Conservation (phyloP, 2,329 filamentous ascomycete species). For the Chrysoporthe cubensis region DNA sequence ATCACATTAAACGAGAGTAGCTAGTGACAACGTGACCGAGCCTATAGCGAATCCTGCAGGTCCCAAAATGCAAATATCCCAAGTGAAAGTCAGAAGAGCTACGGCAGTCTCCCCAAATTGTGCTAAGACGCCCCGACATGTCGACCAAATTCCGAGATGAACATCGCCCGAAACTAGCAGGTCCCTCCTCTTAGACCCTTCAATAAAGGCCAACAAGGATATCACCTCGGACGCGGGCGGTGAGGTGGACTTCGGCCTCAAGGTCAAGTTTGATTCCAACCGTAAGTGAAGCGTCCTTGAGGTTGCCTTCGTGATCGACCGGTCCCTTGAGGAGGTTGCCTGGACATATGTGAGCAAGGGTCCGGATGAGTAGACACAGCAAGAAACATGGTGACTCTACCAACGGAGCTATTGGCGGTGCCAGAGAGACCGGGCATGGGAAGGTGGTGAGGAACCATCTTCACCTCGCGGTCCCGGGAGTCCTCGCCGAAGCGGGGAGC, state of each 20-base stretch:
- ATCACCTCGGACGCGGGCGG: conserved; percentile 62
- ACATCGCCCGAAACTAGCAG: conserved; percentile 11
- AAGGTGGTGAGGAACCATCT: conserved; percentile 15
- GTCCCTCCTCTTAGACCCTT: conserved; percentile 3
- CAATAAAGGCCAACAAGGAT: conserved; percentile 62
- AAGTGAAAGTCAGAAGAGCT: conserved; percentile 24
- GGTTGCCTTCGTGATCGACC: conserved; percentile 59
- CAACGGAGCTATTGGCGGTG: conserved; percentile 11
- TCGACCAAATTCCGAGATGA: conserved; percentile 18
- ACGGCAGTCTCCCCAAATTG: conserved; percentile 17
- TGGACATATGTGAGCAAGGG: conserved; percentile 32
- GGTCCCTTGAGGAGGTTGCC: conserved; percentile 61
- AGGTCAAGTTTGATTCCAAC: conserved; percentile 67
- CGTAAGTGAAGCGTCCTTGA: conserved; percentile 60
- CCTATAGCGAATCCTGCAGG: conserved; percentile 18
- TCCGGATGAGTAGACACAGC: not conserved
- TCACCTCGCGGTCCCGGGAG: not conserved
- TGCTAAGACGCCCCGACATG: conserved; percentile 19
- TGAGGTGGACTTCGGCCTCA: conserved; percentile 66
- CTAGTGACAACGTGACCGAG: conserved; percentile 20
- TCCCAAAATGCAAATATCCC: conserved; percentile 23
- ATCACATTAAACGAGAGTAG: conserved; percentile 24
- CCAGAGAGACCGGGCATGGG: conserved; percentile 20
- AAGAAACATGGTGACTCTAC: conserved; percentile 10
- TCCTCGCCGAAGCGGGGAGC: conserved; percentile 14